Base-by-base conservation (phyloP, 2,329 filamentous ascomycete species). In the Eutypella sp. region DNA sequence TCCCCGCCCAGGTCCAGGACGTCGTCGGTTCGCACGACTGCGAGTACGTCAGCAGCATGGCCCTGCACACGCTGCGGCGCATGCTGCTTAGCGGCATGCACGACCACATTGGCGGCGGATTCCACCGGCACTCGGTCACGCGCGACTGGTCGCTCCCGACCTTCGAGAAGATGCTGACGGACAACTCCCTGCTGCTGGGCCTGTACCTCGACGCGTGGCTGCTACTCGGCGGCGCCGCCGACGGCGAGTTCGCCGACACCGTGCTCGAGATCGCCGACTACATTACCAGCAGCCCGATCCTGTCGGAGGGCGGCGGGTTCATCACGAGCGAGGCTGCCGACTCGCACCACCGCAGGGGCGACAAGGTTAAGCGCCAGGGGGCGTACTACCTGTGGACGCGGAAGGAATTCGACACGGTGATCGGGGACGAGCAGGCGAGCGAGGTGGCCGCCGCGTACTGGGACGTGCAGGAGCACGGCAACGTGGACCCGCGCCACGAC, bases 101-200 rank as follows among this genome's bases (percentile, higher is more conserved):
- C 43, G 79, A 82, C 48, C 79, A 82, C 46, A 61, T 82, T 8
- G 75, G 76, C 2, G 71, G 70, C 6, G 79, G 79, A 3, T 81
- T 82, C 54, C 69, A 75, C 29, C 81, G 92, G 42, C 96, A 95
- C 63, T 95, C 89, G 13, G 86, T 95, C 7, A 97, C 92, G 0
- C 73, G 82, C 13, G 88, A 97, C 67, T 99, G 93, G 93, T 88
- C 86, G 51, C 72, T 97, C 40, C 93, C 93, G 10, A 91, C 96
- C 64, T 99, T 97, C 57, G 93, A 99, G 70, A 97, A 97, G 72
- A 90, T 97, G 78, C 79, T 96, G 9, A 90, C 89, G 45, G 93
- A 97, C 61, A 95, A 99, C 59, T 85, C 88, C 0, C 85, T 96
- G 55, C 75, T 97, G 1, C 71, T 99, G 2, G 79, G 84, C 20